Evolutionary conservation across 139 green algal genomes (phyloP).

Genomic region (Auxenochlorella protothecoides): DNA sequence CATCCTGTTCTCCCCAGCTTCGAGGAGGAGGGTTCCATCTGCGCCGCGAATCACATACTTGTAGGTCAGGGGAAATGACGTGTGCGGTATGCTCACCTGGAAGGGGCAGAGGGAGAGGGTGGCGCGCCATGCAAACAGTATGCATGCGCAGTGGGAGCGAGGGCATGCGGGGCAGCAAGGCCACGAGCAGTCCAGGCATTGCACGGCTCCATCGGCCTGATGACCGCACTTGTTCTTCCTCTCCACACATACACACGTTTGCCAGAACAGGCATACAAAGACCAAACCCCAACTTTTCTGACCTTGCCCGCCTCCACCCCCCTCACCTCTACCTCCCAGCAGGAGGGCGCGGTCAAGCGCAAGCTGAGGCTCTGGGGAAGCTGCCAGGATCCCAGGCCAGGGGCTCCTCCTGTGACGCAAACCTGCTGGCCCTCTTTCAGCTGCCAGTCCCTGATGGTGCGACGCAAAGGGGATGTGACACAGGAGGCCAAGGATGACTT

Average conservation of each 20-base stretch:
- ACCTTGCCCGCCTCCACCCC: constrained; percentile 1
- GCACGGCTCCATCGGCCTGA: neutral
- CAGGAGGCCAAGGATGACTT: neutral
- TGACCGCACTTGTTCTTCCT: neutral
- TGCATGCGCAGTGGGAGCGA: neutral
- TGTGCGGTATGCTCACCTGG: constrained; percentile 42
- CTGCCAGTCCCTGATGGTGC: constrained; percentile 23
- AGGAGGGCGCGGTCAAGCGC: constrained; percentile 6
- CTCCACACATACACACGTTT: neutral
- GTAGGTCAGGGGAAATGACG: constrained; percentile 70
- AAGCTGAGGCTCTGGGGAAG: constrained; percentile 49
- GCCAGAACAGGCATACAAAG: neutral
- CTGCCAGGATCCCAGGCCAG: constrained; percentile 68
- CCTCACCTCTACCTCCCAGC: constrained; percentile 40
- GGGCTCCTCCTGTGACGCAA: constrained; percentile 50
- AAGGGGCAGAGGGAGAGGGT: neutral
- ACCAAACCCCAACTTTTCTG: too few species aligned
- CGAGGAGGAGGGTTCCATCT: constrained; percentile 12
- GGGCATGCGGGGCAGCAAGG: too few species aligned
- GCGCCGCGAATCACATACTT: constrained; percentile 59
- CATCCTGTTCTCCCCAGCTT: constrained; percentile 29
- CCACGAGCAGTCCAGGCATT: neutral
- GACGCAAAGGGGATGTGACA: neutral
- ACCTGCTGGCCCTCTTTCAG: constrained; percentile 34
- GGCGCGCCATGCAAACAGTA: neutral